Conservation (phyloP, 495 filamentous ascomycete species). For the Aspergillus leporis region DNA sequence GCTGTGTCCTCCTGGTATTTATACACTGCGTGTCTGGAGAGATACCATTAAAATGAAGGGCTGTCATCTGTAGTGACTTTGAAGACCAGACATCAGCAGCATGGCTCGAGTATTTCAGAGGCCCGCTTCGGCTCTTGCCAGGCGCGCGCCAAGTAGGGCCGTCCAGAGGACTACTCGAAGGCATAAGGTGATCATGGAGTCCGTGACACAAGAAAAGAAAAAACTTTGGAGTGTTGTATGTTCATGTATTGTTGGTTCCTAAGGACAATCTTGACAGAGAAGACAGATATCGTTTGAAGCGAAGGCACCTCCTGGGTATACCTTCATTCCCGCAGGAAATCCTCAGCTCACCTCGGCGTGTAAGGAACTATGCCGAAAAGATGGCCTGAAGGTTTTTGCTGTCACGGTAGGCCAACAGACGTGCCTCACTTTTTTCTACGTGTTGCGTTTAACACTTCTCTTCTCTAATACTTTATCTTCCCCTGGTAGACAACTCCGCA, state of each 20-base stretch:
- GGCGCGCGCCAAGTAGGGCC: constrained; percentile 35
- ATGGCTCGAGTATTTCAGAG: constrained; percentile 45
- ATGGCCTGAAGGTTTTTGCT: constrained; percentile 68
- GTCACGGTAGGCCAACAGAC: constrained; percentile 65
- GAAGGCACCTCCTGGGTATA: constrained; percentile 72
- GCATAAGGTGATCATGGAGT: constrained; percentile 61
- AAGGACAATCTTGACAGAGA: constrained; percentile 24
- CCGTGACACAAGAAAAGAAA: constrained; percentile 60
- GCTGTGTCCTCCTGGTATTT: not conserved
- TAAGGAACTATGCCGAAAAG: constrained; percentile 75
- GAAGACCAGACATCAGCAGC: constrained; percentile 20
- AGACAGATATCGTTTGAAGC: constrained; percentile 50
- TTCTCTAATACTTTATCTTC: constrained; percentile 20
- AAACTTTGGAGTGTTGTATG: constrained; percentile 58
- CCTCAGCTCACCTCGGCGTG: constrained; percentile 72
- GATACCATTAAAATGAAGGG: constrained; percentile 17
- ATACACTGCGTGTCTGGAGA: constrained; percentile 10
- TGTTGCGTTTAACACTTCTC: constrained; percentile 13
- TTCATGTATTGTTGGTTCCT: constrained; percentile 19
- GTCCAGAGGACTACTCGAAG: constrained; percentile 41
- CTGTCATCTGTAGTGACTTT: constrained; percentile 19
- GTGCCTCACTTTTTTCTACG: constrained; percentile 2
- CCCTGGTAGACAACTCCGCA: constrained; percentile 45
- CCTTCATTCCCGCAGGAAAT: constrained; percentile 80
- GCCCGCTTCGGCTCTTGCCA: constrained; percentile 32